Evolutionary conservation across 345 rosid species (phyloP).

Genomic region (Microcos paniculata): DNA sequence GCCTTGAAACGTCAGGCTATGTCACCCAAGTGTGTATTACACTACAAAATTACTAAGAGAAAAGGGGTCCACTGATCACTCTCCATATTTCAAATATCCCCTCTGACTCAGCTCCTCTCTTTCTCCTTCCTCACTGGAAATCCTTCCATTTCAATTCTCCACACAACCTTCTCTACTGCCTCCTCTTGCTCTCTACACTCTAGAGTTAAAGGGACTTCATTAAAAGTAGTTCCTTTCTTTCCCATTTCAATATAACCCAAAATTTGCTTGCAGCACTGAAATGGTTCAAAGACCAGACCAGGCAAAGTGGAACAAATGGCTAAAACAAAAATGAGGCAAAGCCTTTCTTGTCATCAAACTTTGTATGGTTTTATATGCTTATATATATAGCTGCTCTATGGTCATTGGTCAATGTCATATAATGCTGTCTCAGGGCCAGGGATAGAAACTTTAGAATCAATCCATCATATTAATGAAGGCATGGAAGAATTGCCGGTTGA

Average conservation of each 20-base stretch:
- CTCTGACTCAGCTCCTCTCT: not conserved
- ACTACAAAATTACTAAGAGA: not conserved
- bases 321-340: not conserved
- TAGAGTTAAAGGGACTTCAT: too few relatives aligned
- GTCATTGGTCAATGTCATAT: not conserved
- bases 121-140: not conserved
- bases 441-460: too few relatives aligned
- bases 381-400: not conserved
- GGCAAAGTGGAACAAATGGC: not conserved
- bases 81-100: not conserved
- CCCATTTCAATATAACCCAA: not conserved
- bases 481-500: too few relatives aligned
- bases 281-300: not conserved
- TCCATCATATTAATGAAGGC: too few relatives aligned
- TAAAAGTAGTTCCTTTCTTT: too few relatives aligned
- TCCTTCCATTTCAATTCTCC: not conserved
- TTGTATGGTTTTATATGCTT: not conserved
- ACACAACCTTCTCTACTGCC: too few relatives aligned
- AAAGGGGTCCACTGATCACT: too few relatives aligned
- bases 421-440: not conserved
- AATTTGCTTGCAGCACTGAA: constrained; percentile 3
- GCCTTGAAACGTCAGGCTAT: not conserved
- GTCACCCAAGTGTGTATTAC: not conserved
- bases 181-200: too few relatives aligned
- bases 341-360: not conserved